Percentiles rank a stretch among this genome's conserved stretches.
These are phyloP conservation scores for Crucihimalaya himalaica DNA, from an alignment of 345 rosid species.

Conservation along the genomic window DNA sequence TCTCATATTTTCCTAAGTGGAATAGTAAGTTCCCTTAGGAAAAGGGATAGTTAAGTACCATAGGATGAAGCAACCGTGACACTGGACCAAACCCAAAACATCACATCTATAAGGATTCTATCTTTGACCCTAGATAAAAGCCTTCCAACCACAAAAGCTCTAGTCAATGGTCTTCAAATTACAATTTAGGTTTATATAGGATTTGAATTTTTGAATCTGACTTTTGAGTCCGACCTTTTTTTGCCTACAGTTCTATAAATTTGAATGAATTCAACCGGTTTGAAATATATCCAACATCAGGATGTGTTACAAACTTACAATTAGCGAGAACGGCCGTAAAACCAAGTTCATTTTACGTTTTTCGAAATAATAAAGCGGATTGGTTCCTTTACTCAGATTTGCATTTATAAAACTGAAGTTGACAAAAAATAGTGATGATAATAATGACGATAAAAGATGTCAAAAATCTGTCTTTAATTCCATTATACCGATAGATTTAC, in stretches of 20 bases:
- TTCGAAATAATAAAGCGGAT: not conserved
- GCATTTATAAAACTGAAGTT: not conserved
- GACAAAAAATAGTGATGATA: not conserved
- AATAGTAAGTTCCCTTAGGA: conserved; percentile 29
- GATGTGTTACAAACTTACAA: not conserved
- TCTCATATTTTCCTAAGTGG: conserved; percentile 13
- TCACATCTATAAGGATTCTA: conserved; percentile 48
- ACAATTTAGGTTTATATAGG: conserved; percentile 18
- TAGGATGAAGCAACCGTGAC: conserved; percentile 62
- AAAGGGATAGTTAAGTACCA: conserved; percentile 44
- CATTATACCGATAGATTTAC: no score
- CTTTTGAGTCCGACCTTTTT: conserved; percentile 28
- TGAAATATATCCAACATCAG: not conserved
- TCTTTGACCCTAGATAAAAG: not conserved
- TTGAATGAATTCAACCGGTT: not conserved
- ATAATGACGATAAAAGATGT: no score
- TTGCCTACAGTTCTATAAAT: not conserved
- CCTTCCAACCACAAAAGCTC: conserved; percentile 26
- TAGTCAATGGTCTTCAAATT: conserved; percentile 34
- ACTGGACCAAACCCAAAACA: conserved; percentile 47
- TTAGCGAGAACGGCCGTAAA: not conserved
- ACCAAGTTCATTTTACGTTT: not conserved
- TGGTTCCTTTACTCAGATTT: not conserved
- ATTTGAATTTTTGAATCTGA: not conserved
- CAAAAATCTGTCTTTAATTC: no score